These are phyloP conservation scores for Phytophthora syringae DNA, from an alignment of 352 stramenopile species.

Conservation along the genomic window DNA sequence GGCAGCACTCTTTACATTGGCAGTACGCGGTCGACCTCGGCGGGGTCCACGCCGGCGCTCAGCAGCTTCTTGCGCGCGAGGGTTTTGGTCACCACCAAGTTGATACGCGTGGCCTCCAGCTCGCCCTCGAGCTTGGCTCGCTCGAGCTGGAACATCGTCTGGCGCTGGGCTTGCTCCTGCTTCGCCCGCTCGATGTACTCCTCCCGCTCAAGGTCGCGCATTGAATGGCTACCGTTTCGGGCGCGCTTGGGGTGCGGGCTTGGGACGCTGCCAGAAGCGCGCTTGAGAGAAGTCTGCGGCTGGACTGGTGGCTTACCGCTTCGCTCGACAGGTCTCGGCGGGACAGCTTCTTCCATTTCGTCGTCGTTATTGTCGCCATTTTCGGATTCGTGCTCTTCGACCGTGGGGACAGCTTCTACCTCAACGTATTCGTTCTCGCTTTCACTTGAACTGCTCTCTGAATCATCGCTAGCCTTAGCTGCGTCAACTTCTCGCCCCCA, in stretches of 20 bases:
- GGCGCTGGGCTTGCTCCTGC: conserved; percentile 43
- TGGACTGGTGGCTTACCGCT: not conserved
- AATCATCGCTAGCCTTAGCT: conserved; percentile 10
- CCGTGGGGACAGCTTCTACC: conserved; percentile 13
- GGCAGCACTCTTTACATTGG: conserved; percentile 35
- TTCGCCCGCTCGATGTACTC: conserved; percentile 28
- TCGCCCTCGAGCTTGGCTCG: conserved; percentile 52
- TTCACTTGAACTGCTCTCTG: conserved; percentile 18
- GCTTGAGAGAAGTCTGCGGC: conserved; percentile 10
- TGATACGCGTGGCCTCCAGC: conserved; percentile 47
- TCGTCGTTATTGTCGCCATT: conserved; percentile 8
- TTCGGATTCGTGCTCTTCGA: conserved; percentile 15
- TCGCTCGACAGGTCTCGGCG: conserved; percentile 1
- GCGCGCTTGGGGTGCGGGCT: conserved; percentile 11
- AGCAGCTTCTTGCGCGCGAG: conserved; percentile 57
- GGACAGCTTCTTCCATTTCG: conserved; percentile 5
- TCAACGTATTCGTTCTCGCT: conserved; percentile 19
- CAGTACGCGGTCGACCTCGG: conserved; percentile 54
- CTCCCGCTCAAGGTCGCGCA: conserved; percentile 25
- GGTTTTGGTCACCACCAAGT: conserved; percentile 45
- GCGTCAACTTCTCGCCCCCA: not conserved
- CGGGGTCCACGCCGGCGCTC: conserved; percentile 41
- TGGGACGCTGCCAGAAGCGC: not conserved
- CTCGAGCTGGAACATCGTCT: conserved; percentile 54
- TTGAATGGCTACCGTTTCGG: conserved; percentile 2